A percentile compares a stretch with the other conserved stretches of the same genome.
These are phyloP conservation scores for Seiridium unicorne DNA, from an alignment of 2,329 filamentous ascomycete genomes.

Conservation along the genomic window DNA sequence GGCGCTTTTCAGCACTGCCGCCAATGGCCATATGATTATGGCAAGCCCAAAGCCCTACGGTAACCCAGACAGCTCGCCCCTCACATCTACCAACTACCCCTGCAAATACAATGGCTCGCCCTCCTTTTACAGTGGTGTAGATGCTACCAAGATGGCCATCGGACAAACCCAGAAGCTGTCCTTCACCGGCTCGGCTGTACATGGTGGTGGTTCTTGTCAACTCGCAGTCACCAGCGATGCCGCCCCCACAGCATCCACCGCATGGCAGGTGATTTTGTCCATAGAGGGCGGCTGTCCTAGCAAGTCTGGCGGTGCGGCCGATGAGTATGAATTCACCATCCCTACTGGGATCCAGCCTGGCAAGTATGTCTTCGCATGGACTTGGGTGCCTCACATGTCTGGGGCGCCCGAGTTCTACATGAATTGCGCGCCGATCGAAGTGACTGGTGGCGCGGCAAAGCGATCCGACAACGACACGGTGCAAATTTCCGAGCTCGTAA, in stretches of 20 bases:
- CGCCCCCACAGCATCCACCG: constrained; percentile 31
- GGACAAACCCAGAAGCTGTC: constrained; percentile 44
- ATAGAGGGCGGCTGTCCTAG: constrained; percentile 68
- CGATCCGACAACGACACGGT: constrained; percentile 20
- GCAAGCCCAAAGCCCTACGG: constrained; percentile 53
- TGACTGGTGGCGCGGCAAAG: constrained; percentile 37
- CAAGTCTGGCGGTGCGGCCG: constrained; percentile 34
- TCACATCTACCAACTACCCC: constrained; percentile 58
- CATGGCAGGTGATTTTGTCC: constrained; percentile 71
- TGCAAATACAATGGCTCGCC: constrained; percentile 53
- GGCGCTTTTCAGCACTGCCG: constrained; percentile 36
- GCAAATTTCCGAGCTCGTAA: constrained; percentile 42
- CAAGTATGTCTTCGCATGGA: constrained; percentile 68
- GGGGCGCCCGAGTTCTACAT: constrained; percentile 61
- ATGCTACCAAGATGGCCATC: constrained; percentile 38
- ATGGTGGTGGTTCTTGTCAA: constrained; percentile 75
- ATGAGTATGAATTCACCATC: constrained; percentile 56
- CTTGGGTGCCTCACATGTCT: constrained; percentile 67
- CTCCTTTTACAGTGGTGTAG: constrained; percentile 31
- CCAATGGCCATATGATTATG: constrained; percentile 66
- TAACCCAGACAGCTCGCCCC: constrained; percentile 53
- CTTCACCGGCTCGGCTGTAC: constrained; percentile 61
- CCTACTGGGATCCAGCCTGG: constrained; percentile 61
- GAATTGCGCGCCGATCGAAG: constrained; percentile 67
- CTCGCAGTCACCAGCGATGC: constrained; percentile 66